phyloP scores from a whole-genome alignment of 306 rosid genomes.

The Senna tora region DNA sequence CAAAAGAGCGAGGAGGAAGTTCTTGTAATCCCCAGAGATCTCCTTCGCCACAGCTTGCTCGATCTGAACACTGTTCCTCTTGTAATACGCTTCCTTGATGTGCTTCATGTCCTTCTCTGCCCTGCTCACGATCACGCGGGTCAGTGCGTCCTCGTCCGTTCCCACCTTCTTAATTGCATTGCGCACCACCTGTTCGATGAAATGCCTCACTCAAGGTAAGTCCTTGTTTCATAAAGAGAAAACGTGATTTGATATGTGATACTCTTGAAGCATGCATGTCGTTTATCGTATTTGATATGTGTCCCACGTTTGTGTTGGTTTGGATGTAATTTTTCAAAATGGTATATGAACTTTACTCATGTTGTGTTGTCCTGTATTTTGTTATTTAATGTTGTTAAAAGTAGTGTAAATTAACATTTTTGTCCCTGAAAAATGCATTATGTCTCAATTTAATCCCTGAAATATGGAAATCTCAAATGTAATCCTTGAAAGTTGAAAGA shows the following conservation, averaged over 20 bases:
- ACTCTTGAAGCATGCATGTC: too few relatives aligned
- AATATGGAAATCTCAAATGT: too few relatives aligned
- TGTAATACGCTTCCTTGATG: slow-evolving; percentile 69
- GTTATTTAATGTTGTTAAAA: too few relatives aligned
- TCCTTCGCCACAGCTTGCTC: slow-evolving; percentile 73
- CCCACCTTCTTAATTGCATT: slow-evolving; percentile 59
- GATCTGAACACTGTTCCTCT: slow-evolving; percentile 75
- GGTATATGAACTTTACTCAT: too few relatives aligned
- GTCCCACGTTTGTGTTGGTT: too few relatives aligned
- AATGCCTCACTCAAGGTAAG: neutral
- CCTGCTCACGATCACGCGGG: slow-evolving; percentile 77
- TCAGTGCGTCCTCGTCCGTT: slow-evolving; percentile 71
- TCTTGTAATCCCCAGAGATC: slow-evolving; percentile 72
- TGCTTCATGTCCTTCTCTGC: slow-evolving; percentile 80
- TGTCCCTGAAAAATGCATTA: too few relatives aligned
- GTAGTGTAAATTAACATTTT: too few relatives aligned
- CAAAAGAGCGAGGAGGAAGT: slow-evolving; percentile 69
- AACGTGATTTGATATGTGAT: too few relatives aligned
- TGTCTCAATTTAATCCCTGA: too few relatives aligned
- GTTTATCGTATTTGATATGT: neutral
- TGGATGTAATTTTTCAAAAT: too few relatives aligned
- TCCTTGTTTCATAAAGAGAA: slow-evolving; percentile 31
- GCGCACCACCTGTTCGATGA: slow-evolving; percentile 53
- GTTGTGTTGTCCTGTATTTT: too few relatives aligned
- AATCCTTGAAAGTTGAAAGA: too few relatives aligned